phyloP scores from a whole-genome alignment of 2,329 filamentous ascomycete species.

The Phaeosphaeriaceae sp. region DNA sequence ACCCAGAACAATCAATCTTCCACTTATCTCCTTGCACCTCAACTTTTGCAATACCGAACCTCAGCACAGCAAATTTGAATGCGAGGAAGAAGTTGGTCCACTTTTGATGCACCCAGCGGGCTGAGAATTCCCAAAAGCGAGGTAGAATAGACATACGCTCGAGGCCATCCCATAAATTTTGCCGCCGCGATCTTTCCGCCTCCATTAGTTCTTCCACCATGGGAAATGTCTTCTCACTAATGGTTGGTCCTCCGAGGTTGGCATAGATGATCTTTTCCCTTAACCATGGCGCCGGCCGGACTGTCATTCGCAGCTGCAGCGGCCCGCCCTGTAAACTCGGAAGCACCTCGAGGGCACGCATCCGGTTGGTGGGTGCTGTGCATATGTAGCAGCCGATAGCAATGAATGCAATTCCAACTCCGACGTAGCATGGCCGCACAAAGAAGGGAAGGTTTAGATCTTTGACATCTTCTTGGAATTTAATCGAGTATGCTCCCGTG shows the following conservation, averaged over 20 bases:
- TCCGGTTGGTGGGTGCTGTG: slow-evolving; percentile 38
- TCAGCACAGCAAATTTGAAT: slow-evolving; percentile 44
- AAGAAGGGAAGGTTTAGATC: slow-evolving; percentile 39
- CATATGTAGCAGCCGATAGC: slow-evolving; percentile 41
- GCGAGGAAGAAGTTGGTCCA: slow-evolving; percentile 45
- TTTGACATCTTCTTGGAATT: slow-evolving; percentile 40
- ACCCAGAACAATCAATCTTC: slow-evolving; percentile 46
- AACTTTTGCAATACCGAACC: slow-evolving; percentile 40
- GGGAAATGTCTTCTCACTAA: slow-evolving; percentile 42
- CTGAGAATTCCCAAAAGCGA: slow-evolving; percentile 34
- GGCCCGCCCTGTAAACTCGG: slow-evolving; percentile 37
- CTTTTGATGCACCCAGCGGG: slow-evolving; percentile 43
- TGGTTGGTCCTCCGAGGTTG: slow-evolving; percentile 34
- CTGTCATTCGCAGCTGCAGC: slow-evolving; percentile 39
- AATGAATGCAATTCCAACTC: slow-evolving; percentile 36
- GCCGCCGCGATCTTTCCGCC: slow-evolving; percentile 34
- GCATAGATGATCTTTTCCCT: slow-evolving; percentile 38
- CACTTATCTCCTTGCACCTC: slow-evolving; percentile 41
- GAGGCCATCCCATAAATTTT: slow-evolving; percentile 36
- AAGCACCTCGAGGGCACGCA: slow-evolving; percentile 38
- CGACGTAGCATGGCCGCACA: slow-evolving; percentile 41
- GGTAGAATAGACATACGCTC: slow-evolving; percentile 28
- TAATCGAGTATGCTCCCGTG: slow-evolving; percentile 37
- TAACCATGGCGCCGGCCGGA: slow-evolving; percentile 29
- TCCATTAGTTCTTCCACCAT: slow-evolving; percentile 39